Evolutionary conservation across 1,284 basidiomycete species (phyloP).

Genomic region (Trametes versicolor): DNA sequence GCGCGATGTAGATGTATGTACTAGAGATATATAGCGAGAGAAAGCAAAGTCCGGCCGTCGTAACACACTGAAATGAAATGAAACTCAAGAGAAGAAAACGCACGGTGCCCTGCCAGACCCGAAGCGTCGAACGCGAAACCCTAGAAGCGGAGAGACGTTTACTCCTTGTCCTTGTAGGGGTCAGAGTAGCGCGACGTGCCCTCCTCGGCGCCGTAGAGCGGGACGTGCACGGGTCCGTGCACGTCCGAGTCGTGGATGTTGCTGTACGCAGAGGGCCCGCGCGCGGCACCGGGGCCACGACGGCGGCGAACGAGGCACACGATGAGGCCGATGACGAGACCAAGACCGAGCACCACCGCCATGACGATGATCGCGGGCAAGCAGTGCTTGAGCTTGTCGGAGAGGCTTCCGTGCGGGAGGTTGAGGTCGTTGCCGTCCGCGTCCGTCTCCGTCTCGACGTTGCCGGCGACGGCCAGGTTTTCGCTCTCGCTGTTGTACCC

Average conservation of each 20-base stretch:
- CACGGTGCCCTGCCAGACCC: conserved; percentile 16
- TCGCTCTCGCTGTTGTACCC: conserved; percentile 8
- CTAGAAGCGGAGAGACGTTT: background rate
- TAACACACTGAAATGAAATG: background rate
- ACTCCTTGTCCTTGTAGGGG: conserved; percentile 39
- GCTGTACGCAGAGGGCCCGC: conserved; percentile 37
- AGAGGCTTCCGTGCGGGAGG: conserved; percentile 26
- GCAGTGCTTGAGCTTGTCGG: conserved; percentile 38
- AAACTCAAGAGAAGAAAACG: background rate
- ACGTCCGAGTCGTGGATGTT: conserved; percentile 36
- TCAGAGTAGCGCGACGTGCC: conserved; percentile 36
- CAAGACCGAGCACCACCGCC: conserved; percentile 29
- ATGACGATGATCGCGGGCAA: conserved; percentile 39
- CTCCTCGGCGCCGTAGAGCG: conserved; percentile 41
- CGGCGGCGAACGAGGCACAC: conserved; percentile 32
- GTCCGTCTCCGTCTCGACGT: conserved; percentile 31
- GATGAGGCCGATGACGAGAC: conserved; percentile 32
- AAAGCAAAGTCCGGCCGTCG: conserved; percentile 2
- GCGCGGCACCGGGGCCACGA: conserved; percentile 14
- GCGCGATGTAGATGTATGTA: conserved; percentile 4
- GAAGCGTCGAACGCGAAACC: background rate
- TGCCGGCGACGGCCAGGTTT: conserved; percentile 28
- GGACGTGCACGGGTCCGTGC: conserved; percentile 29
- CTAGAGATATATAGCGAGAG: conserved; percentile 16
- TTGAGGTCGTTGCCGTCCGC: conserved; percentile 25